These are phyloP conservation scores for Pseudozyma sp. DNA, from an alignment of 1,284 basidiomycete genomes.

Conservation along the genomic window DNA sequence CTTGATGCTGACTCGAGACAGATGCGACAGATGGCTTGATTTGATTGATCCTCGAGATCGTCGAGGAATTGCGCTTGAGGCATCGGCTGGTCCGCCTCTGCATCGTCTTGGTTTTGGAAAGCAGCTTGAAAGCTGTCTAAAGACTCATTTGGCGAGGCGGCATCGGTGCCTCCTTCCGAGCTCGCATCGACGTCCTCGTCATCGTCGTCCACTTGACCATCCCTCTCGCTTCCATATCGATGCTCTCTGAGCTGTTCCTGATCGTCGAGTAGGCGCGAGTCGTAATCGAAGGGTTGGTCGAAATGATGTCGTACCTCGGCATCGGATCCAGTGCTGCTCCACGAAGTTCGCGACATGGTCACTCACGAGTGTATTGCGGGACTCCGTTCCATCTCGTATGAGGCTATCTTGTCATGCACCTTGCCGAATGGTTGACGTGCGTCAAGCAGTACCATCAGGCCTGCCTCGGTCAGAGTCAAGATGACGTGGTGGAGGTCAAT, in stretches of 20 bases:
- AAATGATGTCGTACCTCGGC: constrained; percentile 34
- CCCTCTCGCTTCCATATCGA: not conserved
- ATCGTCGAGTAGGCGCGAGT: constrained; percentile 1
- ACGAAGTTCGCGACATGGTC: constrained; percentile 30
- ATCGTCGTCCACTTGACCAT: not conserved
- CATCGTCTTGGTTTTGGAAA: constrained; percentile 1
- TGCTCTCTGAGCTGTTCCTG: not conserved
- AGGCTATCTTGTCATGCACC: not conserved
- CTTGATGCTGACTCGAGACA: constrained; percentile 35
- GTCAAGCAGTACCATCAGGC: no score
- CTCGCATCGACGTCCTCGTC: not conserved
- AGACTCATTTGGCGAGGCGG: constrained; percentile 2
- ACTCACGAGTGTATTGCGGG: not conserved
- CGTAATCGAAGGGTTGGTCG: constrained; percentile 25
- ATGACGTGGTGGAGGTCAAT: no score
- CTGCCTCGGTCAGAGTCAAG: no score
- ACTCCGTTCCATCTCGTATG: not conserved
- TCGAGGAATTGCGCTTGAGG: constrained; percentile 6
- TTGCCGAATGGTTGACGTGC: not conserved
- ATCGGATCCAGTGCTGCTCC: constrained; percentile 32
- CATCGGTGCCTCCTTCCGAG: not conserved
- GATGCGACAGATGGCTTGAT: constrained; percentile 45
- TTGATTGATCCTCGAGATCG: constrained; percentile 17
- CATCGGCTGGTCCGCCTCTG: not conserved
- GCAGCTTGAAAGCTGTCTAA: constrained; percentile 11